Evolutionary conservation across 352 stramenopile genomes (phyloP).

Genomic region (Globisporangium megalacanthum): DNA sequence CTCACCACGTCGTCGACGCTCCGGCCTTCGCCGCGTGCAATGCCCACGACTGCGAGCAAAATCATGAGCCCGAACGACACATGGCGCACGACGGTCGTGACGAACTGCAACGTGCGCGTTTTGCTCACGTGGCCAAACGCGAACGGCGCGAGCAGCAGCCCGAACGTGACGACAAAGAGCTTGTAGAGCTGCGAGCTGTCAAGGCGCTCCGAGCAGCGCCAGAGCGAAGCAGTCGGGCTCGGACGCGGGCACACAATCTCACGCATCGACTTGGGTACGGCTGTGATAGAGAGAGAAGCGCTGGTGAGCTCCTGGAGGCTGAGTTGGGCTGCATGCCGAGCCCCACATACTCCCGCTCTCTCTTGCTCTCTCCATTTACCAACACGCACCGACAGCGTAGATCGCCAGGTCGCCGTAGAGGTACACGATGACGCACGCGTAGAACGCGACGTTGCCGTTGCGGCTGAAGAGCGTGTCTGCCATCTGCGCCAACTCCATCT

Average conservation of each 20-base stretch:
- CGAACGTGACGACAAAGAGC: constrained; percentile 75
- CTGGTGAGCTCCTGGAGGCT: too few species aligned
- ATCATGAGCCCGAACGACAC: constrained; percentile 85
- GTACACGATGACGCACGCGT: constrained; percentile 76
- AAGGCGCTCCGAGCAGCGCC: constrained; percentile 61
- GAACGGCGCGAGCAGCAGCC: constrained; percentile 67
- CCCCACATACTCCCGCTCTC: too few species aligned
- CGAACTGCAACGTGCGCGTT: constrained; percentile 68
- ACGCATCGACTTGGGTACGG: constrained; percentile 83
- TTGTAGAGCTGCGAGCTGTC: constrained; percentile 81
- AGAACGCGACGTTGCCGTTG: constrained; percentile 69
- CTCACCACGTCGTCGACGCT: constrained; percentile 55
- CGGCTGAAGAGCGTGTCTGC: constrained; percentile 68
- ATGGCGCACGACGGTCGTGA: constrained; percentile 80
- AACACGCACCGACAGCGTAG: constrained; percentile 75
- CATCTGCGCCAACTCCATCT: constrained; percentile 86
- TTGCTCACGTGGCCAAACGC: constrained; percentile 81
- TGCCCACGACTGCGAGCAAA: constrained; percentile 61
- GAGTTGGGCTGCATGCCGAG: too few species aligned
- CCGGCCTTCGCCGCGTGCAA: constrained; percentile 57
- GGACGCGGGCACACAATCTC: constrained; percentile 80
- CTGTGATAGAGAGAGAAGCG: constrained; percentile 18
- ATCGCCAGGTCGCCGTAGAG: constrained; percentile 85
- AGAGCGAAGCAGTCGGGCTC: constrained; percentile 33
- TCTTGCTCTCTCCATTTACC: too few species aligned